phyloP scores from a whole-genome alignment of 2,329 filamentous ascomycete genomes.

The Calonectria pseudoreteaudii region DNA sequence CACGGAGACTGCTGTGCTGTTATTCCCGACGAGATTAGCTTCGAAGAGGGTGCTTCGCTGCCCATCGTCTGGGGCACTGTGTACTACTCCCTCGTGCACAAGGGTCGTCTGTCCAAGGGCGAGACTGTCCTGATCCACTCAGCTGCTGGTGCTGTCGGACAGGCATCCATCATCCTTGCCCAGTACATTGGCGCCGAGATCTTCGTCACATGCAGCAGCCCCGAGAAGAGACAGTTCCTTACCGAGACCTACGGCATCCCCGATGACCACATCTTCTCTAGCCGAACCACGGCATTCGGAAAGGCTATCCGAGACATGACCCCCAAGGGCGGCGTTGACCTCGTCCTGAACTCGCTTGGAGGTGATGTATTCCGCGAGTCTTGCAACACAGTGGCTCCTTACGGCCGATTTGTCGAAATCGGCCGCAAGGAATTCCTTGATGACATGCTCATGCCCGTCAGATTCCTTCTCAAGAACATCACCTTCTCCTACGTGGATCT shows the following conservation, averaged over 20 bases:
- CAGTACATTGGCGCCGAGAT: conserved; percentile 18
- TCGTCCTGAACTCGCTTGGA: conserved; percentile 19
- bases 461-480: conserved; percentile 21
- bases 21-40: conserved; percentile 19
- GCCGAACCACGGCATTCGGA: conserved; percentile 2
- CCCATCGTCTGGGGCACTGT: conserved; percentile 24
- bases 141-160: conserved; percentile 16
- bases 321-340: conserved; percentile 19
- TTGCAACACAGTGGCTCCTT: conserved; percentile 5
- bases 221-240: conserved; percentile 15
- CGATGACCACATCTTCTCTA: conserved; percentile 22
- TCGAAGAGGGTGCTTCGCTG: conserved; percentile 24
- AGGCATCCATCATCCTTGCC: conserved; percentile 15
- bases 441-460: conserved; percentile 15
- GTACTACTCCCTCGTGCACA: conserved; percentile 17
- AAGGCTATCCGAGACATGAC: conserved; percentile 9
- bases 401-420: conserved; percentile 21
- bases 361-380: conserved; percentile 25
- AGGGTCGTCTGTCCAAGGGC: conserved; percentile 18
- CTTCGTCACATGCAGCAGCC: conserved; percentile 16
- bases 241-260: conserved; percentile 9
- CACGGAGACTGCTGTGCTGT: conserved; percentile 11
- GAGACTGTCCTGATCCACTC: conserved; percentile 32
- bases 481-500: conserved; percentile 27
- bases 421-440: conserved; percentile 27